Percentiles rank a stretch among this genome's conserved stretches.
Conservation (phyloP, 1,284 basidiomycete species). For the Pseudomicrostroma phylloplanum region DNA sequence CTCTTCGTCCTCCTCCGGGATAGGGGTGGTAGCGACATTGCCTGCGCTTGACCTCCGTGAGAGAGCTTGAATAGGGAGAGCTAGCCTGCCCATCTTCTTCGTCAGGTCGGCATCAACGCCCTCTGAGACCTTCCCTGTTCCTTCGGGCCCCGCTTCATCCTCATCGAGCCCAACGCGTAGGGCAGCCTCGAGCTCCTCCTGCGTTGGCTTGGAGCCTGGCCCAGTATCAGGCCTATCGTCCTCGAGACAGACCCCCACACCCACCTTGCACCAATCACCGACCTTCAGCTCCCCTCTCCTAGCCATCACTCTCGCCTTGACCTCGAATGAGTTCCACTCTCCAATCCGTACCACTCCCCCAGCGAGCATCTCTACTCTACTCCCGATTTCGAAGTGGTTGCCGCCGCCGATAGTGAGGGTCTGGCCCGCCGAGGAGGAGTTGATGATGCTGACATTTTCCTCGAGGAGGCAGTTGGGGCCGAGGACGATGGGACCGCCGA, state of each 20-base stretch:
- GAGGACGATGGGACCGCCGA: slow-evolving; percentile 77
- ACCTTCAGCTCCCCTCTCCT: too few relatives aligned
- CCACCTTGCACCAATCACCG: too few relatives aligned
- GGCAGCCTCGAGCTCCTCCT: slow-evolving; percentile 51
- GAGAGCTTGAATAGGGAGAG: too few relatives aligned
- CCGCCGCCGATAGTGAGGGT: slow-evolving; percentile 83
- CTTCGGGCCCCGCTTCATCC: not conserved
- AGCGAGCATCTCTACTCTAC: slow-evolving; percentile 74
- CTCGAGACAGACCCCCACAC: too few relatives aligned
- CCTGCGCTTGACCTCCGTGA: not conserved
- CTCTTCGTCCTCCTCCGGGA: not conserved
- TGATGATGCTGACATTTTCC: slow-evolving; percentile 78
- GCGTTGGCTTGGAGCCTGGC: slow-evolving; percentile 50
- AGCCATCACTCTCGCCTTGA: slow-evolving; percentile 62
- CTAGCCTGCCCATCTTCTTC: too few relatives aligned
- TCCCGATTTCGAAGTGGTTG: slow-evolving; percentile 76
- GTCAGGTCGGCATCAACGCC: too few relatives aligned
- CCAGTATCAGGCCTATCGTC: too few relatives aligned
- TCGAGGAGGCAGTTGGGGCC: slow-evolving; percentile 85
- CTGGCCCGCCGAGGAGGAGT: slow-evolving; percentile 50
- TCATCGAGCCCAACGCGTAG: not conserved
- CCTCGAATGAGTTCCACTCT: slow-evolving; percentile 74
- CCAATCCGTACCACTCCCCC: slow-evolving; percentile 57
- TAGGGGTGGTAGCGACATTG: not conserved
- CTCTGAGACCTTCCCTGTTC: not conserved